phyloP scores from a whole-genome alignment of 2,329 filamentous ascomycete species.

The Curvularia spicifera region DNA sequence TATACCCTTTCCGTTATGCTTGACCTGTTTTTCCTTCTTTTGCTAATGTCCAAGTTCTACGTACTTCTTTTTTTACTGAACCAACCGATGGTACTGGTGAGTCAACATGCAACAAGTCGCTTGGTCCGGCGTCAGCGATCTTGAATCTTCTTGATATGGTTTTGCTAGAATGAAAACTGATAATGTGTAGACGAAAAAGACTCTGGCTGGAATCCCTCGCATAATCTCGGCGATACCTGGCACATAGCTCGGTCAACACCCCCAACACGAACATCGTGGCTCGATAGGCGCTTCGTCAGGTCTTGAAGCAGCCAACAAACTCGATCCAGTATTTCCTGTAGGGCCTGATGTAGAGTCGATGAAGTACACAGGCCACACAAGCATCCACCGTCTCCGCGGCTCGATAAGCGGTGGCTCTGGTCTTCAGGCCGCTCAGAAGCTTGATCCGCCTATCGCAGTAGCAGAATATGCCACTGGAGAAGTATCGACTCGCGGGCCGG shows the following conservation, averaged over 20 bases:
- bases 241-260: not conserved
- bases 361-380: slow-evolving; percentile 13
- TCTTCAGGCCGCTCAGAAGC: slow-evolving; percentile 17
- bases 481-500: slow-evolving; percentile 8
- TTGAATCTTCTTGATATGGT: not conserved
- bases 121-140: no score
- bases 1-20: slow-evolving; percentile 20
- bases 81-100: no score
- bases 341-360: slow-evolving; percentile 13
- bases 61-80: not conserved
- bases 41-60: slow-evolving; percentile 17
- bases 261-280: slow-evolving; percentile 23
- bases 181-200: slow-evolving; percentile 2
- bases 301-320: slow-evolving; percentile 22
- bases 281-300: slow-evolving; percentile 16
- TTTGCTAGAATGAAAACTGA: not conserved
- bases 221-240: slow-evolving; percentile 8
- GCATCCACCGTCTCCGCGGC: slow-evolving; percentile 17
- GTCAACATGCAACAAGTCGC: no score
- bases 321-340: slow-evolving; percentile 20
- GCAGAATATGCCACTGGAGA: not conserved
- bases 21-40: not conserved
- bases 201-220: slow-evolving; percentile 6
- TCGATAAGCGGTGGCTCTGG: slow-evolving; percentile 16
- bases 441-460: slow-evolving; percentile 16